Percentiles rank a stretch among this genome's conserved stretches.
phyloP scores from a whole-genome alignment of 305 asterid species.

The Fraxinus platypoda region DNA sequence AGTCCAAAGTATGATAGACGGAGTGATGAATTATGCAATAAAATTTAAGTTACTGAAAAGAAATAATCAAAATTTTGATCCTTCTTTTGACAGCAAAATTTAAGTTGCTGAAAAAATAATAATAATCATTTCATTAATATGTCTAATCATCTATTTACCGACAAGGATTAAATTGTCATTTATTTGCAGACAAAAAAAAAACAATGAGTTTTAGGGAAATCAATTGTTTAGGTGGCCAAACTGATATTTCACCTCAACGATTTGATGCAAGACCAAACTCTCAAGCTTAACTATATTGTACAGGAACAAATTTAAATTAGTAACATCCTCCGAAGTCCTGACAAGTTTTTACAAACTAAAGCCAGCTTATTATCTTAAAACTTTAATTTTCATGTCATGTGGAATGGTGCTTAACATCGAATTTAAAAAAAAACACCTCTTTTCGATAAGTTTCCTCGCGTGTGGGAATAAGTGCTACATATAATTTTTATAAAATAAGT shows the following conservation, averaged over 20 bases:
- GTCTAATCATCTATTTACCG: neutral
- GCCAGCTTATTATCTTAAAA: neutral
- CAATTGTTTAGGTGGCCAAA: neutral
- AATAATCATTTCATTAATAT: neutral
- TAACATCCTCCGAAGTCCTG: neutral
- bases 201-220: neutral
- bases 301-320: neutral
- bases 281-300: neutral
- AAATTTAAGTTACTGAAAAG: neutral
- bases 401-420: neutral
- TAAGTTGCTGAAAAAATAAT: neutral
- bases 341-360: neutral
- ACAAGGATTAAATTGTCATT: neutral
- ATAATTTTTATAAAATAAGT: neutral
- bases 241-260: neutral
- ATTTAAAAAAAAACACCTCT: neutral
- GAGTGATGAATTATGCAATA: neutral
- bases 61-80: neutral
- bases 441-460: neutral
- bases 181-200: neutral
- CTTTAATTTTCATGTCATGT: neutral
- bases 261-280: neutral
- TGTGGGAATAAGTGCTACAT: neutral
- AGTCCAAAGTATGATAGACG: neutral
- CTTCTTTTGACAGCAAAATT: neutral